phyloP scores from a whole-genome alignment of 1,139 yeast species.

The Lodderomyces orthopsilosis region DNA sequence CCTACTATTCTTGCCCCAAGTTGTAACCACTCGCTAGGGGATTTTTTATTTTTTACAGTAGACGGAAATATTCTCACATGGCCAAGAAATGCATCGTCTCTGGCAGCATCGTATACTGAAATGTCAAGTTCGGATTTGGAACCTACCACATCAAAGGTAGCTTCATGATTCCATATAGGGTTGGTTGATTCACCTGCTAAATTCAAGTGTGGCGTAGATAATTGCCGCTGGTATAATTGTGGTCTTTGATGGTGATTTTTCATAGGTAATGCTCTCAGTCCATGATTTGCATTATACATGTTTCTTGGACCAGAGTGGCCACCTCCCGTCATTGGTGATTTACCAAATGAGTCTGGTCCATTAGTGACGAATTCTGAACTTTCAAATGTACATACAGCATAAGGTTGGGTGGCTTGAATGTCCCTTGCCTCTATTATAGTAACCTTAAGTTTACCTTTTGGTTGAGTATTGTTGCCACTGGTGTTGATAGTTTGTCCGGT shows the following conservation, averaged over 20 bases:
- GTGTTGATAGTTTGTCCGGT: conserved; percentile 30
- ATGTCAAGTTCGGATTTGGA: conserved; percentile 80
- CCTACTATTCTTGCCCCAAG: conserved; percentile 73
- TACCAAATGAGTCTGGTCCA: conserved; percentile 67
- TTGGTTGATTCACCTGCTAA: conserved; percentile 37
- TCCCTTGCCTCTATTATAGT: conserved; percentile 77
- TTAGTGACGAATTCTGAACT: conserved; percentile 86
- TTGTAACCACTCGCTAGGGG: conserved; percentile 63
- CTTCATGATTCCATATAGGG: conserved; percentile 89
- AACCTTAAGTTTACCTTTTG: conserved; percentile 80
- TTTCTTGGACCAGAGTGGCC: conserved; percentile 10
- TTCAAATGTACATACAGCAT: conserved; percentile 91
- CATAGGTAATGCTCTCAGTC: conserved; percentile 19
- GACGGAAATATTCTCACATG: conserved; percentile 74
- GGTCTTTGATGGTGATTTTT: conserved; percentile 35
- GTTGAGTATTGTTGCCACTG: conserved; percentile 29
- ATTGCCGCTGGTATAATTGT: conserved; percentile 57
- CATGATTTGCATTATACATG: conserved; percentile 16
- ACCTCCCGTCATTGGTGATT: conserved; percentile 37
- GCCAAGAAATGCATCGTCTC: conserved; percentile 83
- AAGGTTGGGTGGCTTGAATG: conserved; percentile 61
- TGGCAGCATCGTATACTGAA: conserved; percentile 80
- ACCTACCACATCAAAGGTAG: conserved; percentile 87
- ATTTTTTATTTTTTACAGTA: conserved; percentile 38
- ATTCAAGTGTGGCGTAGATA: conserved; percentile 60